phyloP scores from a whole-genome alignment of 164 flowering plant genomes.

The Magnolia kwangsiensis region DNA sequence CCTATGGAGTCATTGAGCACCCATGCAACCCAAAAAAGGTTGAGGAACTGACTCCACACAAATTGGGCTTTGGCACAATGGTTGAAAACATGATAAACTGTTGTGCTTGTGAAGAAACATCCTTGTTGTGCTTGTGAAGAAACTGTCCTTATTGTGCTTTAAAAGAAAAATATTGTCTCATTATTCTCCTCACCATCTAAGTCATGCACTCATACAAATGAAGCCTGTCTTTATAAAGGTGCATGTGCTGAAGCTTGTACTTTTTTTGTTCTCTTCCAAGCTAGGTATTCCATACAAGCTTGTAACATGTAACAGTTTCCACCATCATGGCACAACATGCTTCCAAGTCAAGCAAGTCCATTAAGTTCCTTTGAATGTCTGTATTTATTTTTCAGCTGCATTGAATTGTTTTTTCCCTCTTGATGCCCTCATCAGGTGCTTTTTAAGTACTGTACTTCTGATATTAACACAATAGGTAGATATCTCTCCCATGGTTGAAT shows the following conservation, averaged over 20 bases:
- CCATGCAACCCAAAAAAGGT: background rate
- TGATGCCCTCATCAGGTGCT: too few relatives aligned
- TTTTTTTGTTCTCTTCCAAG: too few relatives aligned
- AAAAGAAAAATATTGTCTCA: background rate
- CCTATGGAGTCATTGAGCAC: background rate
- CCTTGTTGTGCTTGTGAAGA: background rate
- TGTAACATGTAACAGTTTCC: too few relatives aligned
- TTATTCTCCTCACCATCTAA: background rate
- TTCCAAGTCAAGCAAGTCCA: too few relatives aligned
- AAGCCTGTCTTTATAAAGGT: background rate
- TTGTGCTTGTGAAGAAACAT: background rate
- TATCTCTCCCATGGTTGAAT: background rate
- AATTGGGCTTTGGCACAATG: background rate
- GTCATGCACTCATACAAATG: background rate
- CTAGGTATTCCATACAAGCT: too few relatives aligned
- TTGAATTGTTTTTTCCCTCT: too few relatives aligned
- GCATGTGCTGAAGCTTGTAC: background rate
- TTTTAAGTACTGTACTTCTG: too few relatives aligned
- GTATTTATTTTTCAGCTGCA: too few relatives aligned
- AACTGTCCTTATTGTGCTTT: too few relatives aligned
- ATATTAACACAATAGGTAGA: background rate
- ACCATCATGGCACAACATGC: too few relatives aligned
- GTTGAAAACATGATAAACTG: too few relatives aligned
- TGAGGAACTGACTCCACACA: background rate
- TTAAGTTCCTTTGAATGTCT: too few relatives aligned